Conservation (phyloP, 352 stramenopile genomes). For the Pythium apleroticum region DNA sequence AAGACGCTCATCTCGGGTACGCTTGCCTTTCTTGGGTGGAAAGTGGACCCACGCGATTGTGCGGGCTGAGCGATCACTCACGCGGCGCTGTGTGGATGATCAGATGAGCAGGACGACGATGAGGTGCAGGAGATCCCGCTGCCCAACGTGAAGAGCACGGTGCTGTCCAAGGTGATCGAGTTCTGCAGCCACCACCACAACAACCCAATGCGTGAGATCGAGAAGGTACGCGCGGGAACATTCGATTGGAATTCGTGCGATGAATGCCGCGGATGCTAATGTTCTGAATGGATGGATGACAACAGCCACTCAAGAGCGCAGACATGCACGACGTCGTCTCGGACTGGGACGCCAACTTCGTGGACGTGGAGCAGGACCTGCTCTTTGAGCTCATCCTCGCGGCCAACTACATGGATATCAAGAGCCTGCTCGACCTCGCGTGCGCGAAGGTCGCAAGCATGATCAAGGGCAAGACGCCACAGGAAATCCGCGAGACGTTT, state of each 20-base stretch:
- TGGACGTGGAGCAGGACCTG: constrained; percentile 98
- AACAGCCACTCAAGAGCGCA: constrained; percentile 94
- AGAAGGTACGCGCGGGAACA: constrained; percentile 84
- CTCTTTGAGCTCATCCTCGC: constrained; percentile 99
- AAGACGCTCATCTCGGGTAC: constrained; percentile 96
- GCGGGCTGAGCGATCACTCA: not conserved
- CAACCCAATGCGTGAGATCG: constrained; percentile 99
- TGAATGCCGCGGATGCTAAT: constrained; percentile 8
- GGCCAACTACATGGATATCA: constrained; percentile 99
- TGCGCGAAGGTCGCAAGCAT: constrained; percentile 93
- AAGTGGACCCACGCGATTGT: not conserved
- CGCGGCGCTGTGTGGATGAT: not conserved
- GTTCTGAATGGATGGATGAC: not conserved
- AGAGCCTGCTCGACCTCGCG: constrained; percentile 91
- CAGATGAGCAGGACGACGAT: constrained; percentile 94
- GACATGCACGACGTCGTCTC: constrained; percentile 99
- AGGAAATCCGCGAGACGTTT: constrained; percentile 99
- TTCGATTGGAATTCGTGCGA: not conserved
- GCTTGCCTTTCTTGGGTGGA: constrained; percentile 12
- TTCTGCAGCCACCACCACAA: constrained; percentile 96
- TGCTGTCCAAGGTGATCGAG: constrained; percentile 97
- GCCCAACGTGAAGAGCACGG: constrained; percentile 96
- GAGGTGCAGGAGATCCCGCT: constrained; percentile 97
- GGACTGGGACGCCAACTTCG: constrained; percentile 99
- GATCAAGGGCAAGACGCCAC: constrained; percentile 97